Evolutionary conservation across 1,139 yeast genomes (phyloP).

Genomic region (Torulaspora pretoriensis): DNA sequence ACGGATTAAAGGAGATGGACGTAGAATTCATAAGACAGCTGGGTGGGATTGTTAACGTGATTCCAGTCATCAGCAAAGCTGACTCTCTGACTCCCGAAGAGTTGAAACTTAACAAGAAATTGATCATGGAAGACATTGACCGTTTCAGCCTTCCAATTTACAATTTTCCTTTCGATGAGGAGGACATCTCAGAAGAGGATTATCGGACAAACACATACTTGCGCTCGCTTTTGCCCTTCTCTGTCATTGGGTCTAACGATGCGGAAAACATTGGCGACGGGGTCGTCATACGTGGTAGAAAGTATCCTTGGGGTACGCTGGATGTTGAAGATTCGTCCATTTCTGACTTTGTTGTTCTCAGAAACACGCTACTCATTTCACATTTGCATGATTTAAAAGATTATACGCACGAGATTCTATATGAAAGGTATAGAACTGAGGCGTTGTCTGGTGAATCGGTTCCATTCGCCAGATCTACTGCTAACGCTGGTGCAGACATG

Average conservation of each 20-base stretch:
- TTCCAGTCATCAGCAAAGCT: conserved; percentile 84
- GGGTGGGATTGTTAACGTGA: conserved; percentile 76
- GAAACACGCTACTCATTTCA: conserved; percentile 82
- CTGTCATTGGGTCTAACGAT: conserved; percentile 73
- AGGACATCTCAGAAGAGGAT: conserved; percentile 66
- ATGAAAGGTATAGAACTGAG: conserved; percentile 91
- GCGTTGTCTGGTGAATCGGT: conserved; percentile 55
- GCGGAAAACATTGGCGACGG: conserved; percentile 56
- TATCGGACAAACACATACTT: conserved; percentile 76
- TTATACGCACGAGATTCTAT: conserved; percentile 83
- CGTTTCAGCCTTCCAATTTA: conserved; percentile 77
- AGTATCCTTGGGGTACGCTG: conserved; percentile 92
- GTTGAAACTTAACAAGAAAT: conserved; percentile 59
- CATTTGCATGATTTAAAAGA: conserved; percentile 92
- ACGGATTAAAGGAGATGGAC: conserved; percentile 71
- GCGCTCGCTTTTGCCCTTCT: conserved; percentile 78
- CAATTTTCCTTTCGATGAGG: conserved; percentile 67
- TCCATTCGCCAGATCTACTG: conserved; percentile 16
- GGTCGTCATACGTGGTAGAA: conserved; percentile 66
- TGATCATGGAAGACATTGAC: conserved; percentile 67
- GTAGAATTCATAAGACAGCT: conserved; percentile 73
- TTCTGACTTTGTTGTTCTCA: conserved; percentile 79
- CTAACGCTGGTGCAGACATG: conserved; percentile 12
- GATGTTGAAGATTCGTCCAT: conserved; percentile 82
- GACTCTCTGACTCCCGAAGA: conserved; percentile 82